A percentile compares a stretch with the other conserved stretches of the same genome.
phyloP scores from a whole-genome alignment of 116 monocot species.

The Papilionanthe hybrid region DNA sequence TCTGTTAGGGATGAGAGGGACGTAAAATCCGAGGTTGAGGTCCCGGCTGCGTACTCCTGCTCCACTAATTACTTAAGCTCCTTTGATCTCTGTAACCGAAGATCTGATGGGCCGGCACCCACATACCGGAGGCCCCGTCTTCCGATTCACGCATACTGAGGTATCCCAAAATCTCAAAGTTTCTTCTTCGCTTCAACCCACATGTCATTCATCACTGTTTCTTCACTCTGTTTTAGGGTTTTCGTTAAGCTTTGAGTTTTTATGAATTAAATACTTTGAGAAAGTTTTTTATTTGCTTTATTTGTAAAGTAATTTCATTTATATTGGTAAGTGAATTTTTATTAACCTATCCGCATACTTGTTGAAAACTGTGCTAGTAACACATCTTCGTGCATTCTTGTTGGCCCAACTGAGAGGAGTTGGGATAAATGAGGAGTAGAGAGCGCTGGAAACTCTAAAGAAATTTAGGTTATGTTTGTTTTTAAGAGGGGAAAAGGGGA shows the following conservation, averaged over 20 bases:
- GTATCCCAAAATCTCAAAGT: not conserved
- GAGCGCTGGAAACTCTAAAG: too few species aligned
- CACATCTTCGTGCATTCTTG: too few species aligned
- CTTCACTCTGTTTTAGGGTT: not conserved
- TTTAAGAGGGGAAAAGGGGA: too few species aligned
- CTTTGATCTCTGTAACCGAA: not conserved
- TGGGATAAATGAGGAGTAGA: too few species aligned
- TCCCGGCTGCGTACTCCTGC: not conserved
- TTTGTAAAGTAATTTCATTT: not conserved
- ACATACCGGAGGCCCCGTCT: not conserved
- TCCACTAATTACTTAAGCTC: not conserved
- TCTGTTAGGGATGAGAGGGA: too few species aligned
- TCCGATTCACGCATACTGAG: not conserved
- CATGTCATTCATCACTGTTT: not conserved
- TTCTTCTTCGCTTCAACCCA: not conserved
- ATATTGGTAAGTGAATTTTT: too few species aligned
- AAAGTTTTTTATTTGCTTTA: not conserved
- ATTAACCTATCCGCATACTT: too few species aligned
- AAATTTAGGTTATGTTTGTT: too few species aligned
- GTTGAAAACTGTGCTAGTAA: too few species aligned
- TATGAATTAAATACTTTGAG: not conserved
- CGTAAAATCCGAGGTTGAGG: not conserved
- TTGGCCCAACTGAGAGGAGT: too few species aligned
- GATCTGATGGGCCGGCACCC: slow-evolving; percentile 3
- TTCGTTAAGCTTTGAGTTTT: not conserved